phyloP scores from a whole-genome alignment of 2,329 filamentous ascomycete genomes.

The Lachnellula cervina region DNA sequence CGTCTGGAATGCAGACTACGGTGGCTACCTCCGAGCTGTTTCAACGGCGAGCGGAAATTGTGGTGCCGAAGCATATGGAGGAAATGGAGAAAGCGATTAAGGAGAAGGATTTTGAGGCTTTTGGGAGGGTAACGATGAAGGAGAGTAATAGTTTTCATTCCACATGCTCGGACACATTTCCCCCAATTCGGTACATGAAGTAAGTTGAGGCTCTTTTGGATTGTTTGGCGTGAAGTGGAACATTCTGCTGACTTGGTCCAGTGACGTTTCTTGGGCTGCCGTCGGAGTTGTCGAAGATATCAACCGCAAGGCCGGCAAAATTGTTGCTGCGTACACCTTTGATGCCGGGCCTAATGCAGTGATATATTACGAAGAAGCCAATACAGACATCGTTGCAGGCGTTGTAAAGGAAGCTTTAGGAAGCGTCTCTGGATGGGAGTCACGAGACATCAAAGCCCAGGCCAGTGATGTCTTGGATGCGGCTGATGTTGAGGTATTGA shows the following conservation, averaged over 20 bases:
- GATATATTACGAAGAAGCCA: conserved; percentile 85
- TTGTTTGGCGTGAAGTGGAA: neutral
- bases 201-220: neutral
- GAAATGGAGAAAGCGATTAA: conserved; percentile 79
- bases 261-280: conserved; percentile 77
- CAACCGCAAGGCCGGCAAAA: conserved; percentile 73
- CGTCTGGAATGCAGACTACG: conserved; percentile 94
- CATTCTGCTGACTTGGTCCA: neutral
- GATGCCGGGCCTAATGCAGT: conserved; percentile 97
- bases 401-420: conserved; percentile 66
- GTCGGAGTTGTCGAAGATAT: conserved; percentile 86
- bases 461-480: conserved; percentile 58
- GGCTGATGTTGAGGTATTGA: conserved; percentile 59
- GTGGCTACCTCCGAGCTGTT: conserved; percentile 90
- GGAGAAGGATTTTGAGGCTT: conserved; percentile 74
- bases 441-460: conserved; percentile 46
- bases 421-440: conserved; percentile 67
- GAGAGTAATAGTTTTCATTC: conserved; percentile 98
- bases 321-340: conserved; percentile 90
- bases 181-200: conserved; percentile 98
- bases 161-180: conserved; percentile 88
- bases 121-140: conserved; percentile 89
- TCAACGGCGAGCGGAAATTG: conserved; percentile 63
- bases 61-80: conserved; percentile 80
- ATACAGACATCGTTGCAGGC: conserved; percentile 68